Base-by-base conservation (phyloP, 1,284 basidiomycete genomes). In the Microbotryum saponariae region DNA sequence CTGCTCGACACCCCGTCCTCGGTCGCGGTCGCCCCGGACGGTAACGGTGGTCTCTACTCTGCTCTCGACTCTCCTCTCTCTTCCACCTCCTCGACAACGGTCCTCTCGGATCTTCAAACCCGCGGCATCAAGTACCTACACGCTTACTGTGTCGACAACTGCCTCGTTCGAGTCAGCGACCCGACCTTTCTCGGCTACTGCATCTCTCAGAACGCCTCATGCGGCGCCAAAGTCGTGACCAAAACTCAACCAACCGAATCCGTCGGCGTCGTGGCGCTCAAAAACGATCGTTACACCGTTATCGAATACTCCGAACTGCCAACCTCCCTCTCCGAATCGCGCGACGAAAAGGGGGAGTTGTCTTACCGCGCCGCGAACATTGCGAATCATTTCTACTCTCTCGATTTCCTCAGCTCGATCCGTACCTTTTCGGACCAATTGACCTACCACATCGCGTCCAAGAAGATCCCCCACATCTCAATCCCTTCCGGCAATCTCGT, bases 221-320 rank as follows among this genome's bases (percentile, higher is more conserved):
- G 90, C 71, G 92, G 91, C 44, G 90, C 93, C 61, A 98, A 98
- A 77, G 93, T 97, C 62, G 96, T 98, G 20, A 88, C 89, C 65
- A 99, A 98, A 77, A 79, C 84, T 5, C 78, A 82, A 53, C 86
- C 96, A 2, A 84, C 85, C 64, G 96, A 99, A 78, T 87, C 88
- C 8, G 96, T 99, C 67, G 96, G 96, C 51, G 94, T 99, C 65
- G 84, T 99, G 65, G 94, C 91, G 10, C 81, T 83, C 60, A 84
- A 86, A 48, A 88, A 86, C 44, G 82, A 83, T 72, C 87, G 87
- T 71, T 97, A 85, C 78, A 85, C 86, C 67, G 94, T 98, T 53
- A 89, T 98, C 64, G 96, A 99, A 77, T 99, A 98, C 79, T 94
- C 91, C 16, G 96, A 99, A 77, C 91, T 99, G 71, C 85, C 90